Base-by-base conservation (phyloP, 2,329 filamentous ascomycete genomes). In the Aspergillus amoenus region DNA sequence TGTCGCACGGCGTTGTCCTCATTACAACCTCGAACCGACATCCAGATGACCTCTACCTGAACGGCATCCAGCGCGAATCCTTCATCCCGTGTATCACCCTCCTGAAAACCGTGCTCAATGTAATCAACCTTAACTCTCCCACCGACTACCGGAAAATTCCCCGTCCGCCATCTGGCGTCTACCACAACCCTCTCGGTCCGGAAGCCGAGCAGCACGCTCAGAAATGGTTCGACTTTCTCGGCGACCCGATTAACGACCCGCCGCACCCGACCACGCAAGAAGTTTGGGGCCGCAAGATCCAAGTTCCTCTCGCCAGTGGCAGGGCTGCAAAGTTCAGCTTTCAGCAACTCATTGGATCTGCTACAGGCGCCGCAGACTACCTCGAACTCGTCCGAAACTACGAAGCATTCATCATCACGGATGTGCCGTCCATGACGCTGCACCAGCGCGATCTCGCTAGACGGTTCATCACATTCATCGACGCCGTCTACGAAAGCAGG, bases 111-210 rank as follows among this genome's bases (percentile, higher is more conserved):
- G 86, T 88, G 2, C 84, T 99, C 8, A 87, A 90, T 53, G 91
- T 97, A 47, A 90, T 99, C 67, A 97, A 97, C 75, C 87, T 99
- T 58, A 90, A 99, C 78, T 96, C 92, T 2, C 87, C 88, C 4
- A 99, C 93, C 39, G 94, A 99, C 76, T 99, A 99, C 79, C 91
- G 94, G 68, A 97, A 97, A 76, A 95, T 99, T 56, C 91, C 93
- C 1, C 86, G 94, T 0, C 94, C 94, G 2, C 89, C 93, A 0
- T 95, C 91, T 0, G 93, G 91, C 39, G 94, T 99, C 17, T 99
- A 97, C 75, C 91, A 97, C 78, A 88, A 91, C 57, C 90, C 91
- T 0, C 85, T 97, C 2, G 92, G 93, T 72, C 81, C 81, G 8
- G 87, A 89, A 51, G 93, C 94, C 3, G 74, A 83, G 11, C 85